A percentile compares a stretch with the other conserved stretches of the same genome.
Evolutionary conservation across 73 alveolate genomes (phyloP).

Genomic region (Breviolum minutum): DNA sequence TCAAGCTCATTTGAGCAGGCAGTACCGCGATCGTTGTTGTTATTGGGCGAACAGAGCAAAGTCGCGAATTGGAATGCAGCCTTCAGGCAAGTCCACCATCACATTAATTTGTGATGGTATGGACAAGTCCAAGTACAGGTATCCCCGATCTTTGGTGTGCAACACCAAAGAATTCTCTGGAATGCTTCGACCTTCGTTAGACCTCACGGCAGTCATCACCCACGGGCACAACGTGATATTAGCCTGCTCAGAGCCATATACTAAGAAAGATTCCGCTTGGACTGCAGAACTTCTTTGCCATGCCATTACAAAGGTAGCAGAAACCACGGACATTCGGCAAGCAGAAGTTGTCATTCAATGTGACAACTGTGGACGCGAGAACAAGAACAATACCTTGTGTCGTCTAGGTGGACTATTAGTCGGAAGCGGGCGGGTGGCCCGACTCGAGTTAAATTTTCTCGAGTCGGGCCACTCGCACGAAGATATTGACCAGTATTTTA

Average conservation of each 20-base stretch:
- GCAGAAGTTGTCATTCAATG: not conserved
- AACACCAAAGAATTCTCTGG: not conserved
- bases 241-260: not conserved
- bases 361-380: slow-evolving; percentile 30
- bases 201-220: not conserved
- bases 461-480: slow-evolving; percentile 27
- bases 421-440: no score
- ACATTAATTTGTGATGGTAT: not conserved
- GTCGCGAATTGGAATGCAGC: not conserved
- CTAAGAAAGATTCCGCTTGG: not conserved
- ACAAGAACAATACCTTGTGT: not conserved
- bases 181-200: not conserved
- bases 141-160: not conserved
- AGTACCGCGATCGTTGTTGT: not conserved
- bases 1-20: not conserved
- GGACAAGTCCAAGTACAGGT: not conserved
- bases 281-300: not conserved
- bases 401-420: not conserved
- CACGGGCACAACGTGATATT: not conserved
- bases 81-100: not conserved
- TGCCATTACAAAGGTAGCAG: not conserved
- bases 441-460: not conserved
- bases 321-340: not conserved
- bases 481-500: not conserved
- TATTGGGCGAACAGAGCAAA: not conserved